Percentiles rank a stretch among this genome's conserved stretches.
These are phyloP conservation scores for Colletotrichum tamarilloi DNA, from an alignment of 2,329 filamentous ascomycete species.

Conservation along the genomic window DNA sequence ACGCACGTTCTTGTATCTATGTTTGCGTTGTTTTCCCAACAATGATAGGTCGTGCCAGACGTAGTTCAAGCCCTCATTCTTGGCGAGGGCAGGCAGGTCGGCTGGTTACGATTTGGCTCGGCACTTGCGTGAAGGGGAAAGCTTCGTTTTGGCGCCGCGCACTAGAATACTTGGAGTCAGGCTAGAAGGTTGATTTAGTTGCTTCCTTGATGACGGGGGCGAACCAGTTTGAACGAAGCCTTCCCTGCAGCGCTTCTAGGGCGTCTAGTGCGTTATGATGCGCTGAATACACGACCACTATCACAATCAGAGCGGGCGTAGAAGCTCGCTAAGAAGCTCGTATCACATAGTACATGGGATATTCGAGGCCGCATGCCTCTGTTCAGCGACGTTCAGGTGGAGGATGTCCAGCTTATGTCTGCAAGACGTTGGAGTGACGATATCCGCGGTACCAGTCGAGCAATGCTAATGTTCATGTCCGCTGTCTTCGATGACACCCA, in stretches of 20 bases:
- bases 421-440: not conserved
- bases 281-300: not conserved
- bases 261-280: not conserved
- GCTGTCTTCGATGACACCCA: not conserved
- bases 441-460: not conserved
- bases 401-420: not conserved
- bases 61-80: conserved; percentile 16
- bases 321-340: not conserved
- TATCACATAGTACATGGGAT: not conserved
- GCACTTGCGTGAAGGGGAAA: conserved; percentile 24
- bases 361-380: not conserved
- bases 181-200: conserved; percentile 1
- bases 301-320: not conserved
- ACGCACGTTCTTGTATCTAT: not conserved
- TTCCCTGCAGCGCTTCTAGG: not conserved
- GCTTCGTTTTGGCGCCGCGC: conserved; percentile 15
- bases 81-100: conserved; percentile 1
- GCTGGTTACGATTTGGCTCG: not conserved
- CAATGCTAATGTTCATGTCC: not conserved
- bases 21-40: not conserved
- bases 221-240: not conserved
- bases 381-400: not conserved
- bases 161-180: conserved; percentile 21
- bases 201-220: not conserved
- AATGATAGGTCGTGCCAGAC: conserved; percentile 3